These are phyloP conservation scores for Ophiosphaerella narmari DNA, from an alignment of 2,329 filamentous ascomycete genomes.

Conservation along the genomic window DNA sequence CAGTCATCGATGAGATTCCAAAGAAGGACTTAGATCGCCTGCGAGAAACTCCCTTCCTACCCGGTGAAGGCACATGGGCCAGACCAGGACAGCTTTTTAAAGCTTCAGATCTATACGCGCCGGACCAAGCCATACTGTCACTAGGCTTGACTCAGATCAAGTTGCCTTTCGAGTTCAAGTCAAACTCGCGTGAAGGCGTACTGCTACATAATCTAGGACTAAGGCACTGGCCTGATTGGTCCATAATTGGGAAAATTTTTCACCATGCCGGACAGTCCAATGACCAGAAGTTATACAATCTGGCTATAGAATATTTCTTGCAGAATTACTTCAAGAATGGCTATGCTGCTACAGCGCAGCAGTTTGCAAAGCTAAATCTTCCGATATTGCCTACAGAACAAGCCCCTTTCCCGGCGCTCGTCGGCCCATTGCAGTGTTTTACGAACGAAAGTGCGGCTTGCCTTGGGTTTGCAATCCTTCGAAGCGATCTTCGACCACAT, in stretches of 20 bases:
- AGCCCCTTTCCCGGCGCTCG: conserved; percentile 64
- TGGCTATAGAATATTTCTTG: conserved; percentile 81
- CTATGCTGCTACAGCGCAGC: conserved; percentile 66
- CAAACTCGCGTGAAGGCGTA: conserved; percentile 63
- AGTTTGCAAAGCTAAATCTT: conserved; percentile 51
- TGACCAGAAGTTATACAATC: conserved; percentile 62
- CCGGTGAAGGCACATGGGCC: conserved; percentile 58
- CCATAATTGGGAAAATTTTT: conserved; percentile 80
- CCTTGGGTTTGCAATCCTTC: conserved; percentile 79
- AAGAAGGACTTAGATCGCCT: conserved; percentile 78
- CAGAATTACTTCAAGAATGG: conserved; percentile 76
- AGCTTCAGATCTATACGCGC: conserved; percentile 43
- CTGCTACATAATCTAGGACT: conserved; percentile 78
- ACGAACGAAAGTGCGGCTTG: conserved; percentile 77
- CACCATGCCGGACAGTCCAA: conserved; percentile 60
- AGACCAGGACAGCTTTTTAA: conserved; percentile 41
- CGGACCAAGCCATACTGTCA: conserved; percentile 36
- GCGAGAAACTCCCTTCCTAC: conserved; percentile 78
- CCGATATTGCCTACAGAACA: conserved; percentile 72
- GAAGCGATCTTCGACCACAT: conserved; percentile 76
- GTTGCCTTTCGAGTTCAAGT: conserved; percentile 74
- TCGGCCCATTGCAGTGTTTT: conserved; percentile 77
- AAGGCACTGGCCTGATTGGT: conserved; percentile 69
- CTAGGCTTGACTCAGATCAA: conserved; percentile 58
- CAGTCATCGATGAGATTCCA: conserved; percentile 88